phyloP scores from a whole-genome alignment of 2,329 filamentous ascomycete genomes.

The Colletotrichum costaricense region DNA sequence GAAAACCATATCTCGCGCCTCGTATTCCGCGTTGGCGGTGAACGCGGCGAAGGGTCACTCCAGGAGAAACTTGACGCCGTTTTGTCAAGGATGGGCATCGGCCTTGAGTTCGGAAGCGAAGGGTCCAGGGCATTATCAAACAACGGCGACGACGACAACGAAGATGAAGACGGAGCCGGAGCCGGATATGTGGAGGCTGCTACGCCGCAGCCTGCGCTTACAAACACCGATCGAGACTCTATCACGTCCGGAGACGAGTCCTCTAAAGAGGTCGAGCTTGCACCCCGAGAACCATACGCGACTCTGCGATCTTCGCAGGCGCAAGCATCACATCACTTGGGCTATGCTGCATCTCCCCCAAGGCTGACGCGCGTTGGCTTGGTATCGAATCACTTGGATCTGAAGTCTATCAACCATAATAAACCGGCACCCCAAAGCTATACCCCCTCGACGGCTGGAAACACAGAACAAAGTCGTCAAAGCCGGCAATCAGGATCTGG shows the following conservation, averaged over 20 bases:
- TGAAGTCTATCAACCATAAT: background rate
- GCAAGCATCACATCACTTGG: background rate
- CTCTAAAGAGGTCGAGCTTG: background rate
- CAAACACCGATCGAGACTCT: background rate
- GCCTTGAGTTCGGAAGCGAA: conserved; percentile 67
- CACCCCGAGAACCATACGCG: background rate
- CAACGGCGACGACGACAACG: background rate
- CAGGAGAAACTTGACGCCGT: conserved; percentile 77
- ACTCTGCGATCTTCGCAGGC: background rate
- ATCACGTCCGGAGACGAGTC: background rate
- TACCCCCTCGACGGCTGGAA: conserved; percentile 31
- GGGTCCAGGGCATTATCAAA: conserved; percentile 16
- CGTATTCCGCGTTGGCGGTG: conserved; percentile 81
- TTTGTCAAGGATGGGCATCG: conserved; percentile 76
- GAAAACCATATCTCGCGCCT: conserved; percentile 83
- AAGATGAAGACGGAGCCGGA: background rate
- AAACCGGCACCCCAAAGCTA: background rate
- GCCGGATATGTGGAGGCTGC: background rate
- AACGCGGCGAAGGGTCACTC: conserved; percentile 67
- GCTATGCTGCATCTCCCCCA: background rate
- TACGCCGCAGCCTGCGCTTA: background rate
- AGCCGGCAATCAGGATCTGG: conserved; percentile 42
- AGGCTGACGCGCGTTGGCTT: conserved; percentile 7
- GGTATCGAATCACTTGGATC: background rate
- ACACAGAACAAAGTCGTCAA: conserved; percentile 41